phyloP scores from a whole-genome alignment of 2,329 filamentous ascomycete genomes.

The Anisogramma anomala region DNA sequence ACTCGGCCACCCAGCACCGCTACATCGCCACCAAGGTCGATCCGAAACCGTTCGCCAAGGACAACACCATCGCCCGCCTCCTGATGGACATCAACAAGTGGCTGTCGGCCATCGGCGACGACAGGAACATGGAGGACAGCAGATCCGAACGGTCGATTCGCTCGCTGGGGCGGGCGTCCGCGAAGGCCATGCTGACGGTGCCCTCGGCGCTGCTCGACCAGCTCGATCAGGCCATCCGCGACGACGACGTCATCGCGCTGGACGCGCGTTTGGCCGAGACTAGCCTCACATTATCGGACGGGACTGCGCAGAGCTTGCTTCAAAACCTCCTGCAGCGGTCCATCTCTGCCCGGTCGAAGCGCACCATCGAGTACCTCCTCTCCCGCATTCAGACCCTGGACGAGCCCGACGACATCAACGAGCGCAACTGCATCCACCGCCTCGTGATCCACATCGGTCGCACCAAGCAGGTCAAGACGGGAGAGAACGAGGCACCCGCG shows the following conservation, averaged over 20 bases:
- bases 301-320: slow-evolving; percentile 54
- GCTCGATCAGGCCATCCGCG: slow-evolving; percentile 60
- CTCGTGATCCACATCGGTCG: slow-evolving; percentile 86
- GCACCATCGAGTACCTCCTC: slow-evolving; percentile 62
- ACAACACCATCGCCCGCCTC: slow-evolving; percentile 36
- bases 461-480: slow-evolving; percentile 38
- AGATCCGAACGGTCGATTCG: slow-evolving; percentile 62
- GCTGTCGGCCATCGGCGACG: slow-evolving; percentile 71
- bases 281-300: slow-evolving; percentile 40
- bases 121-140: slow-evolving; percentile 63
- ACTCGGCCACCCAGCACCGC: slow-evolving; percentile 63
- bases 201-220: slow-evolving; percentile 56
- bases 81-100: slow-evolving; percentile 71
- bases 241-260: slow-evolving; percentile 50
- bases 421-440: slow-evolving; percentile 84
- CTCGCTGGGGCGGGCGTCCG: slow-evolving; percentile 66
- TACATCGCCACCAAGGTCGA: slow-evolving; percentile 90
- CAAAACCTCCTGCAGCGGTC: slow-evolving; percentile 68
- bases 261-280: slow-evolving; percentile 46
- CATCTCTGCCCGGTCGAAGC: slow-evolving; percentile 57
- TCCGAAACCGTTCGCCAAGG: slow-evolving; percentile 76
- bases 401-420: slow-evolving; percentile 85
- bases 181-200: slow-evolving; percentile 63
- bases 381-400: slow-evolving; percentile 59
- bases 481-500: slow-evolving; percentile 39